Evolutionary conservation across 1,139 yeast genomes (phyloP), one percentile per base, ranked within the genome.

Genomic region (Geotrichum histeridarum): DNA sequence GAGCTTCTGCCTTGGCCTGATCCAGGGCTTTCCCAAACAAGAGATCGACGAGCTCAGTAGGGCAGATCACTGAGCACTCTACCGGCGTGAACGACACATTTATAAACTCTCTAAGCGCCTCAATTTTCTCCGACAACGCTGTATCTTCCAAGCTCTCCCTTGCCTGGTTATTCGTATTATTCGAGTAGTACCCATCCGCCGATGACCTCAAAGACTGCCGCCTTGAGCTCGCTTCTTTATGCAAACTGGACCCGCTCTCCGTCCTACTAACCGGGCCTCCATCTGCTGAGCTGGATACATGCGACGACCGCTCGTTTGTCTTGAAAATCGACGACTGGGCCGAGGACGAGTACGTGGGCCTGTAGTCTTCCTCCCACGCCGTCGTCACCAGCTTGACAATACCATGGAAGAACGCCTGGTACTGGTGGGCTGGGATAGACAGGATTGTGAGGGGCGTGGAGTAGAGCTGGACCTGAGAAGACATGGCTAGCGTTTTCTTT

Each of bases 31-130:
- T 69, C 62, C 63, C 63, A 61, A 81, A 80, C 4, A 75, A 60
- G n/a, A 61, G 58, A 2, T 65, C 62, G 62, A 79, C 70, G 9
- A 75, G 62, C 17, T 62, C 65, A 4, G 73, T 63, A 1, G 81
- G 74, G 55, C 82, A 77, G 8, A 81, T 79, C 9, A 81, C 70
- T 0, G 84, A 79, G 61, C 83, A 78, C 60, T 81, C 84, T 8
- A 68, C 61, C 0, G 84, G 84, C 1, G 84, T 80, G 58, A 78
- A 75, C 1, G 84, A 81, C 48, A 81, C 72, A 61, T 79, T 83
- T 60, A 80, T 75, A 61, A 81, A 79, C 43, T 64, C 65, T 39
- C 66, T 67, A 17, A 66, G 46, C 18, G 59, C 66, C 12, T 59
- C 63, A n/a, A 59, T 57, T 37, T 55, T 54, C 39, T 51, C 51